A percentile compares a stretch with the other conserved stretches of the same genome.
phyloP scores from a whole-genome alignment of 179 eudicot species.

The Spergularia azorica region DNA sequence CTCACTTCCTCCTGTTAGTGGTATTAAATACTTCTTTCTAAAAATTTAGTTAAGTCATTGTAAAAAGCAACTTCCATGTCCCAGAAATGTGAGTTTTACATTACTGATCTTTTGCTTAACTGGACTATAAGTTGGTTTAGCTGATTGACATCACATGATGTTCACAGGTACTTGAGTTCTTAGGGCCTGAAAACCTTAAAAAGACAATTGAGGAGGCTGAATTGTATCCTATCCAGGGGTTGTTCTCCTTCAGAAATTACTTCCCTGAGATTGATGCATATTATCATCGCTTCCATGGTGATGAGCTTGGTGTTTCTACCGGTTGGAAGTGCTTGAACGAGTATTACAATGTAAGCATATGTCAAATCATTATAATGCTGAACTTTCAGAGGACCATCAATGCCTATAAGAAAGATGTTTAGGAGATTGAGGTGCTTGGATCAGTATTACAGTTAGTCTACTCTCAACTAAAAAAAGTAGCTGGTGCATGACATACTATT shows the following conservation, averaged over 20 bases:
- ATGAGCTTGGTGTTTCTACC: constrained; percentile 82
- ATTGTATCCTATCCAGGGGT: constrained; percentile 79
- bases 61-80: background rate
- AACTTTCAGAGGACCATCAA: background rate
- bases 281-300: constrained; percentile 69
- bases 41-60: background rate
- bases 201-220: constrained; percentile 79
- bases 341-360: constrained; percentile 71
- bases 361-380: background rate
- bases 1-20: background rate
- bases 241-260: constrained; percentile 71
- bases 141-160: constrained; percentile 25
- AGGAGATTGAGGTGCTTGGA: background rate
- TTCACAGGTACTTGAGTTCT: constrained; percentile 69
- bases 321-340: constrained; percentile 82
- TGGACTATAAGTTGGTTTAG: background rate
- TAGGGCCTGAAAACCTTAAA: constrained; percentile 70
- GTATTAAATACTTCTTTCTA: background rate
- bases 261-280: constrained; percentile 78
- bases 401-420: background rate
- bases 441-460: background rate
- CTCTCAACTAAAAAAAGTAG: background rate
- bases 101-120: background rate
- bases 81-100: background rate
- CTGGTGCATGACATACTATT: background rate